phyloP scores from a whole-genome alignment of 345 rosid genomes.

The Mercurialis annua region DNA sequence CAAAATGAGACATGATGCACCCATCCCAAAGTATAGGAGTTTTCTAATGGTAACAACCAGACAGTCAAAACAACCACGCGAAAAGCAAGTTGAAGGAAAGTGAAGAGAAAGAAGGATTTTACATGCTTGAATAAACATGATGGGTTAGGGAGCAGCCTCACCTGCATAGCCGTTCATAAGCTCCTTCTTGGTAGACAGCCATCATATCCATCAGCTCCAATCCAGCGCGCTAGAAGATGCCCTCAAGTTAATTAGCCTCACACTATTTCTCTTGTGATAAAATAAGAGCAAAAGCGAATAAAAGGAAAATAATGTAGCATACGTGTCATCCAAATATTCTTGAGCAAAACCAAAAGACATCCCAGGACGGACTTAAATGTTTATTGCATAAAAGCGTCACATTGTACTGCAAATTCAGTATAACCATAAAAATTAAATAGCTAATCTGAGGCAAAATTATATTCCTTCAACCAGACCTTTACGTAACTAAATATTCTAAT shows the following conservation, averaged over 20 bases:
- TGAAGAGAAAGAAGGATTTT: background rate
- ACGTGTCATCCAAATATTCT: background rate
- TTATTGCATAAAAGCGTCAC: background rate
- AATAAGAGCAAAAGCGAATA: background rate
- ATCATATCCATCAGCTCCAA: slow-evolving; percentile 99
- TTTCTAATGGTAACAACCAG: background rate
- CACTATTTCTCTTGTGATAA: background rate
- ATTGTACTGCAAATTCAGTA: background rate
- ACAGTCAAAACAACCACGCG: slow-evolving; percentile 4
- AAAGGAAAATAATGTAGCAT: background rate
- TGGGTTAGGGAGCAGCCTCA: slow-evolving; percentile 18
- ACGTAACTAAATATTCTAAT: no score
- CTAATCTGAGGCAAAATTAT: background rate
- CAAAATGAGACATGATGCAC: background rate
- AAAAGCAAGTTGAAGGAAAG: background rate
- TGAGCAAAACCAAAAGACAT: background rate
- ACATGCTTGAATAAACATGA: slow-evolving; percentile 4
- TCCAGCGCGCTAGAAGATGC: slow-evolving; percentile 80
- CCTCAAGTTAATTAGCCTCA: slow-evolving; percentile 24
- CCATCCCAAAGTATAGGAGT: background rate
- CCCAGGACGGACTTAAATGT: background rate
- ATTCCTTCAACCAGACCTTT: no score
- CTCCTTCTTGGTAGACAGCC: slow-evolving; percentile 99
- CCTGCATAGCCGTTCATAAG: slow-evolving; percentile 98
- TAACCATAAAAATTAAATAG: background rate